Evolutionary conservation across 257 asterid species (phyloP), one percentile per base, ranked within the genome.

Genomic region (Petunia secreta): DNA sequence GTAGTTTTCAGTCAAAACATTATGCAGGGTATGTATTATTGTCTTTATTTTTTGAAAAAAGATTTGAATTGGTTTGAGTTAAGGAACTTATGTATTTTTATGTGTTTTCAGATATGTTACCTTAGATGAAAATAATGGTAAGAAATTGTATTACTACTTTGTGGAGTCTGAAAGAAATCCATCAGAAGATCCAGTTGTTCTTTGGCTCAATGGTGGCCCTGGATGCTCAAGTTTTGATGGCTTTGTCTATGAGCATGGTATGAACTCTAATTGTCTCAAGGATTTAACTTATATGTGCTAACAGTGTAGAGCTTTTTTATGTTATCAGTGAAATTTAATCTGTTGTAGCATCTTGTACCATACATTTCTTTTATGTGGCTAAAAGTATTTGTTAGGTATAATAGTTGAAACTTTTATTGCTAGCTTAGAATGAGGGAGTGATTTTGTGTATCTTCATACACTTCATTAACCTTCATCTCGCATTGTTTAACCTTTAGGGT

Each of bases 191-290:
- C 99, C 98, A 9, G 83, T 95, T 52, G 98, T 93, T 75, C 93
- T 95, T 53, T 95, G 98, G 99, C 98, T 95, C 40, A 95, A 95
- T 84, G 99, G 99, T 48, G 99, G 98, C 5, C 99, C 99, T 9
- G 99, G 99, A 4, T 93, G 99, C 84, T 95, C 99, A 11, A 95
- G 99, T 90, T 95, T 95, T 66, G 99, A 95, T 91, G 99, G 97
- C 36, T 95, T 93, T 79, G 92, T 95, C 77, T 95, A 92, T 83
- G 99, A 95, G 77, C 97, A 95, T 59, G 99, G 99, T 95, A 90
- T 82, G 16, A 82, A 58, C 65, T 43, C 41, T 69, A 60, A 11
- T 38, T 67, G 25, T 25, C 25, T 25, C 25, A 25, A 25, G 25
- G 25, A 25, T 25, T 25, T 25, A 25, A 25, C 25, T 25, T 25